Base-by-base conservation (phyloP, 139 green algal species). In the Chlamydomonas schloesseri region DNA sequence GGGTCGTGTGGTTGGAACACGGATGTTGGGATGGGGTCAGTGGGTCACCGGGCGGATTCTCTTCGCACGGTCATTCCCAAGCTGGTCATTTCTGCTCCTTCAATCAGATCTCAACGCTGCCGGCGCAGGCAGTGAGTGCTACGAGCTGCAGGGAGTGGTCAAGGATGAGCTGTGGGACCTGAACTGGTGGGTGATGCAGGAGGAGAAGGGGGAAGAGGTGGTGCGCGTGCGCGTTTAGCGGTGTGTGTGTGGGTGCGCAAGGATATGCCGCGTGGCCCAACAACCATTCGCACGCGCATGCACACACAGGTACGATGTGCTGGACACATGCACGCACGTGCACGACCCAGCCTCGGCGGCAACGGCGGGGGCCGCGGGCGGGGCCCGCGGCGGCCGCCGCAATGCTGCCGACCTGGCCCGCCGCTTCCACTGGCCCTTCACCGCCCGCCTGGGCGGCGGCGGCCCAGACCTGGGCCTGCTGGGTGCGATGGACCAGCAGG, bases 161-260 rank as follows among this genome's bases (percentile, higher is more conserved):
- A 77, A 87, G 23, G 72, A 81, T 34, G 73, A 42, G 18, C 67
- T 82, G 60, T 71, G 62, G 31, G 83, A 88, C 72, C 31, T 94
- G 34, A 94, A 95, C 78, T 81, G 93, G 60, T 67, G 60, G 23
- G 60, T 24, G 24, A 1, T 17, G 60, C 1, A 2, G 55, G 60
- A 20, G 57, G 57, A 20, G 24, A 4, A 21, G 20, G 57, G 20
- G 14, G 28, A 20, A 20, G 57, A 65, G 57, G 57, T 21, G 20
- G 14, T 65, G 17, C 17, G 17, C 24, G 14, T 4, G 57, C 57
- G 4, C 11, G 15, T 4, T 65, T 24, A 26, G 20, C 9, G 17
- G 4, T 65, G n/a, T n/a, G n/a, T n/a, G n/a, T n/a, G n/a, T n/a
- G n/a, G n/a, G n/a, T n/a, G n/a, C n/a, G n/a, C n/a, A n/a, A n/a